Evolutionary conservation across 2,329 filamentous ascomycete species (phyloP).

Genomic region (Hortaea sp.): DNA sequence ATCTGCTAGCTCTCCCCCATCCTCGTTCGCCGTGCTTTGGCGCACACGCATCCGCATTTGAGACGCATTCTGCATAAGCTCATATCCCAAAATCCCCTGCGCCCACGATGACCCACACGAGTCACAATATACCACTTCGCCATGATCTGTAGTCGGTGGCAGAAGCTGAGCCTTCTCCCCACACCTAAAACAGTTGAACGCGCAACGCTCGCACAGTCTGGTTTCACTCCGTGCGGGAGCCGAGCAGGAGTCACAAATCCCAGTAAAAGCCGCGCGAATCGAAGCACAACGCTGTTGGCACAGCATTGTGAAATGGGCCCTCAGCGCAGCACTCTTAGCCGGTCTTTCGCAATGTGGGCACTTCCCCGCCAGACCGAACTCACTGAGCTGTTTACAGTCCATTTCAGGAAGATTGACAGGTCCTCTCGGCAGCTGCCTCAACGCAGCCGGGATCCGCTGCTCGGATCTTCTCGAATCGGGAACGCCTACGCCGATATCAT

Average conservation of each 20-base stretch:
- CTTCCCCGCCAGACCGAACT: constrained; percentile 20
- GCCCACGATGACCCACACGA: constrained; percentile 27
- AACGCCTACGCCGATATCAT: constrained; percentile 23
- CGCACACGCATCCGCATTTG: not conserved
- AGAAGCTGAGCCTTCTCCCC: constrained; percentile 9
- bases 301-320: not conserved
- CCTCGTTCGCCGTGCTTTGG: not conserved
- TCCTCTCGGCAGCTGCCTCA: constrained; percentile 21
- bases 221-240: constrained; percentile 8
- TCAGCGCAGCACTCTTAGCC: no score
- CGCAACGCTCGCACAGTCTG: constrained; percentile 30
- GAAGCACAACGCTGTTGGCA: constrained; percentile 7
- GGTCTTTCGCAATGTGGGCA: constrained; percentile 23
- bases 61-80: constrained; percentile 10
- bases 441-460: constrained; percentile 32
- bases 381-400: constrained; percentile 6
- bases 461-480: constrained; percentile 30
- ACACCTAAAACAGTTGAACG: constrained; percentile 34
- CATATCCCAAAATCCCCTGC: constrained; percentile 30
- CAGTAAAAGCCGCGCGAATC: constrained; percentile 3
- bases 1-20: not conserved
- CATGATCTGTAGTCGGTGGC: not conserved
- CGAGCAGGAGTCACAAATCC: constrained; percentile 7
- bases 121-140: constrained; percentile 15
- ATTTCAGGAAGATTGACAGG: constrained; percentile 5